Evolutionary conservation across 306 rosid genomes (phyloP).

Genomic region (Macrotyloma uniflorum): DNA sequence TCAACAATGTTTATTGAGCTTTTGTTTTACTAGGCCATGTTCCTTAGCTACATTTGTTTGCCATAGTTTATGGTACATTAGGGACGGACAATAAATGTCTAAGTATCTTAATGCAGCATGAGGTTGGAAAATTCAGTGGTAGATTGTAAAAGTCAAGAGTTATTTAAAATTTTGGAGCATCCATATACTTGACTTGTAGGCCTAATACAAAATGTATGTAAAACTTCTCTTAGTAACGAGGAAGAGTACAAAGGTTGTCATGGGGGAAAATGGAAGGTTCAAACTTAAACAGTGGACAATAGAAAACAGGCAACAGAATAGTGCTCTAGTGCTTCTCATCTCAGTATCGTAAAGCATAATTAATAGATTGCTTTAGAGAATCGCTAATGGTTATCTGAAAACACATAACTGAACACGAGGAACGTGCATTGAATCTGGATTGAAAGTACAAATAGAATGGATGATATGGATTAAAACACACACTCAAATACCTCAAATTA

Average conservation of each 20-base stretch:
- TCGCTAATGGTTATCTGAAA: neutral
- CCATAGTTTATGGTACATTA: neutral
- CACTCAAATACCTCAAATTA: neutral
- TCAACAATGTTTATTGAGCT: slow-evolving; percentile 13
- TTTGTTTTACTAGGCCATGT: slow-evolving; percentile 33
- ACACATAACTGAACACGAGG: neutral
- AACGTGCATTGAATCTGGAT: slow-evolving; percentile 15
- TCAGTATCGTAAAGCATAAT: neutral
- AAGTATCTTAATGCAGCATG: neutral
- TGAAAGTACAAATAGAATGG: neutral
- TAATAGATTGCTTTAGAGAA: neutral
- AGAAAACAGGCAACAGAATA: neutral
- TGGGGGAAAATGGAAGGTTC: neutral
- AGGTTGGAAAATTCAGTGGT: slow-evolving; percentile 19
- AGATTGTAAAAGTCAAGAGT: neutral
- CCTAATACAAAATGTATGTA: neutral
- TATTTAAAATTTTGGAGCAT: neutral
- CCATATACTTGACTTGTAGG: neutral
- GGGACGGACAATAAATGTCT: neutral
- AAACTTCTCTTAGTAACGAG: neutral
- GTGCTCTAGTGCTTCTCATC: neutral
- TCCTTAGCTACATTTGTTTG: neutral
- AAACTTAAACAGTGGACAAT: neutral
- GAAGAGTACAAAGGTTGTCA: neutral
- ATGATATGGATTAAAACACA: neutral